Evolutionary conservation across 2,329 filamentous ascomycete species (phyloP).

Genomic region (Fusarium duplospermum): DNA sequence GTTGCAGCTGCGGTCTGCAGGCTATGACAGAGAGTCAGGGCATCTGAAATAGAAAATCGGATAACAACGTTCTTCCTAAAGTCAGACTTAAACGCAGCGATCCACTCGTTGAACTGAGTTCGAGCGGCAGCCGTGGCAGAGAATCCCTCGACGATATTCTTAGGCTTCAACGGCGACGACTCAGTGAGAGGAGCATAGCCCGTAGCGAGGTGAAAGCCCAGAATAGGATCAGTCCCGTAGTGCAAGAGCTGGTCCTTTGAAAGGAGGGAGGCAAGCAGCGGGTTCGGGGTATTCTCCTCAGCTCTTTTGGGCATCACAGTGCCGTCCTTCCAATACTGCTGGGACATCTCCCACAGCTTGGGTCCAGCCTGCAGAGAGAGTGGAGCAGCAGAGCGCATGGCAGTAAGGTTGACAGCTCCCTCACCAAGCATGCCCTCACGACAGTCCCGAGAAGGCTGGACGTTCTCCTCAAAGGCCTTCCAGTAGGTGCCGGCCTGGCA

Average conservation of each 20-base stretch:
- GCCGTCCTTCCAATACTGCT: slow-evolving; percentile 52
- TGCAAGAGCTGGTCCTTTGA: slow-evolving; percentile 55
- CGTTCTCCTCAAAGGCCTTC: slow-evolving; percentile 26
- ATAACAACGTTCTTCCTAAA: slow-evolving; percentile 50
- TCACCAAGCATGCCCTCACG: slow-evolving; percentile 25
- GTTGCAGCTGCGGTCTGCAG: slow-evolving; percentile 56
- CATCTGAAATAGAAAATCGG: slow-evolving; percentile 61
- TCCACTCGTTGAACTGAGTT: slow-evolving; percentile 61
- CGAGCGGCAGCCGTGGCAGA: slow-evolving; percentile 51
- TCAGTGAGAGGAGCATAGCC: slow-evolving; percentile 54
- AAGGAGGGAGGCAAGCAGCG: slow-evolving; percentile 55
- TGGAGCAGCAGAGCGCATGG: slow-evolving; percentile 54
- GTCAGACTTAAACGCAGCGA: slow-evolving; percentile 51
- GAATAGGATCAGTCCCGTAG: slow-evolving; percentile 62
- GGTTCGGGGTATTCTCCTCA: slow-evolving; percentile 53
- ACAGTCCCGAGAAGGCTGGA: slow-evolving; percentile 33
- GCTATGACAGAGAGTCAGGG: slow-evolving; percentile 62
- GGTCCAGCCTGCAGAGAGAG: slow-evolving; percentile 43
- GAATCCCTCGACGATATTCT: slow-evolving; percentile 22
- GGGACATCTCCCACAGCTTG: slow-evolving; percentile 37
- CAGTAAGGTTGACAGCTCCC: slow-evolving; percentile 42
- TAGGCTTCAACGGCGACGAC: slow-evolving; percentile 52
- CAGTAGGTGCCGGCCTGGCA: slow-evolving; percentile 15
- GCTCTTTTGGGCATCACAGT: slow-evolving; percentile 39
- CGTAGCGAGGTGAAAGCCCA: slow-evolving; percentile 68